A percentile compares a stretch with the other conserved stretches of the same genome.
These are phyloP conservation scores for Sugiyamaella valdiviana DNA, from an alignment of 805 yeast genomes.

Conservation along the genomic window DNA sequence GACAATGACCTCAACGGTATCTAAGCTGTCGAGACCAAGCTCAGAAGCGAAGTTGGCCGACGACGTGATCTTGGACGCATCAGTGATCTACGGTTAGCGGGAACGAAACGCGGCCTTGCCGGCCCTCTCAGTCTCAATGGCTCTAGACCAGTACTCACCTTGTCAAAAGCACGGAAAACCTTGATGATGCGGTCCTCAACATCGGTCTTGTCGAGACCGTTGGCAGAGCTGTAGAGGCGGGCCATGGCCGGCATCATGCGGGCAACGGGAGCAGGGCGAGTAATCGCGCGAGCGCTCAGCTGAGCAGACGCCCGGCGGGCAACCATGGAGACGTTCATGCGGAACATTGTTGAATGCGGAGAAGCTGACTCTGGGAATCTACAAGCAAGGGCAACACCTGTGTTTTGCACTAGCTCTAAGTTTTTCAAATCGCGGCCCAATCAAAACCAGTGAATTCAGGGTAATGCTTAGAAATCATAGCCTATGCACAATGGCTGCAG, in stretches of 20 bases:
- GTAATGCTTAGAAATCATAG: background rate
- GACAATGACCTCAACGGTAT: conserved; percentile 87
- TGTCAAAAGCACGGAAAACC: conserved; percentile 61
- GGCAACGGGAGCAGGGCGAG: conserved; percentile 4
- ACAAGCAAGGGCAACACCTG: background rate
- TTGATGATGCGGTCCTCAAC: conserved; percentile 76
- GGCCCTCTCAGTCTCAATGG: background rate
- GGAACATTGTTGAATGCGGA: conserved; percentile 5
- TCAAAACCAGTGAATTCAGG: background rate
- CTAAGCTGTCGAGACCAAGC: conserved; percentile 80
- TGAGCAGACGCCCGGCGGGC: conserved; percentile 25
- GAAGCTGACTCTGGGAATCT: background rate
- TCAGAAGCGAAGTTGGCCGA: conserved; percentile 42
- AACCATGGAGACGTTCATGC: conserved; percentile 13
- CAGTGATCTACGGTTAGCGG: conserved; percentile 6
- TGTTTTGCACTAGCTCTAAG: background rate
- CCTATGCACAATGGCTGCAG: background rate
- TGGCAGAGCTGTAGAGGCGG: conserved; percentile 44
- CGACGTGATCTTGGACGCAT: conserved; percentile 31
- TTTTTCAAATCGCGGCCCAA: background rate
- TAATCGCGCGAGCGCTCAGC: conserved; percentile 21
- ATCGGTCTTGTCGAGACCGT: conserved; percentile 65
- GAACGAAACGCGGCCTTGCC: conserved; percentile 5
- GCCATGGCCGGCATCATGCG: conserved; percentile 13
- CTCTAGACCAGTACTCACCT: conserved; percentile 45